Evolutionary conservation across 768 basidiomycete species (phyloP).

Genomic region (Rhodotorula kratochvilovae): DNA sequence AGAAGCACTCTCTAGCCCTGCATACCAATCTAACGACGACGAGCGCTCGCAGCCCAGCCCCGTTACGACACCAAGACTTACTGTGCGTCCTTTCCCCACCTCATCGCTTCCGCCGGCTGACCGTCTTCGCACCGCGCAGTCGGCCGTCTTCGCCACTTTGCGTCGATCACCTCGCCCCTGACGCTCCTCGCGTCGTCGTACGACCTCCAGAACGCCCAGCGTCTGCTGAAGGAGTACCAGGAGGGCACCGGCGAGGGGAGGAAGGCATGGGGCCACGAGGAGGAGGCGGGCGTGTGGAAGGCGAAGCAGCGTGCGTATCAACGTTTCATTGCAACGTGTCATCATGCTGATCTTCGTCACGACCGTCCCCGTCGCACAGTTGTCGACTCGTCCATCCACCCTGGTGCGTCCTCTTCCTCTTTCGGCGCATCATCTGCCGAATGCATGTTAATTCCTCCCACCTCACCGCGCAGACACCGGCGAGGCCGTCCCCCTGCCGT

Average conservation of each 20-base stretch:
- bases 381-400: conserved; percentile 42
- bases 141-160: conserved; percentile 43
- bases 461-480: conserved; percentile 46
- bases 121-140: background rate
- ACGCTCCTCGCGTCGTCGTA: conserved; percentile 40
- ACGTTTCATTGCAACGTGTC: too few relatives aligned
- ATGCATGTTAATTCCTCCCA: background rate
- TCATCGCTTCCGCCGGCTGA: background rate
- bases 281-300: conserved; percentile 33
- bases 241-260: conserved; percentile 27
- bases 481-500: conserved; percentile 49
- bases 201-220: conserved; percentile 37
- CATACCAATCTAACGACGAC: background rate
- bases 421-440: background rate
- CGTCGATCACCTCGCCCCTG: conserved; percentile 42
- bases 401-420: conserved; percentile 20
- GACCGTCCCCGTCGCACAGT: conserved; percentile 22
- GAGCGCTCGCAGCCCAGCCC: conserved; percentile 14
- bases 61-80: conserved; percentile 39
- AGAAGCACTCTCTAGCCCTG: background rate
- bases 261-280: conserved; percentile 36
- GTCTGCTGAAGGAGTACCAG: conserved; percentile 39
- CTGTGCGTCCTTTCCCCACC: conserved; percentile 4
- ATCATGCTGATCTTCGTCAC: too few relatives aligned
- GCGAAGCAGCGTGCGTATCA: conserved; percentile 39